Base-by-base conservation (phyloP, 495 filamentous ascomycete species). In the Talaromyces nanjingensis region DNA sequence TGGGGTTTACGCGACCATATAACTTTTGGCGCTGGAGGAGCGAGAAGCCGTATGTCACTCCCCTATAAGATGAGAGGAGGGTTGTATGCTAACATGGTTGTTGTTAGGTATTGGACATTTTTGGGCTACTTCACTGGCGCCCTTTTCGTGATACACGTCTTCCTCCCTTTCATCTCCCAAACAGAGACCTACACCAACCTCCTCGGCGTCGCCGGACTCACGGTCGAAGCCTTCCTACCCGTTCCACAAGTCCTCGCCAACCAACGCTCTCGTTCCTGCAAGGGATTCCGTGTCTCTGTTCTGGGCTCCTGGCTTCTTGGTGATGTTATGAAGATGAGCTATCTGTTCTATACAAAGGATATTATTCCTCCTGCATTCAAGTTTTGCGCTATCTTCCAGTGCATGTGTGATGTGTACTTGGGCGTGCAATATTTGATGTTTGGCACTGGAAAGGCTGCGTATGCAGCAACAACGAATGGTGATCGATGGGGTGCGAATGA, bases 11-110 rank as follows among this genome's bases (percentile, higher is more conserved):
- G 25, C 79, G 94, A 62, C 93, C 94, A 2, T 98, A 88, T 70
- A 85, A 89, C 64, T 98, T 98, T 72, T 98, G 94, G 94, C 90
- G 91, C 71, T 98, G 94, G 94, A 85, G 82, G 66, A 84, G 83
- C 31, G 81, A 89, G 20, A 89, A 87, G 66, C 93, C 93, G 83
- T 92, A 78, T 64, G 84, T 83, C 12, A 64, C n/a, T 62, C 34
- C n/a, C 52, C 25, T 42, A 27, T 29, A 34, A 47, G 9, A 45
- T 18, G n/a, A 54, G 7, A n/a, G 42, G 18, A 34, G 27, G 22
- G 3, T 18, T 25, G n/a, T 16, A 62, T 37, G 16, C 22, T 60
- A 39, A 55, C n/a, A 58, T n/a, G 11, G 0, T 59, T 14, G 5
- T 20, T 24, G 31, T 33, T 70, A 92, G 88, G 66, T 98, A 97